Evolutionary conservation across 371 early-diverging fungal genomes (phyloP).

Genomic region (Mortierella sp.): DNA sequence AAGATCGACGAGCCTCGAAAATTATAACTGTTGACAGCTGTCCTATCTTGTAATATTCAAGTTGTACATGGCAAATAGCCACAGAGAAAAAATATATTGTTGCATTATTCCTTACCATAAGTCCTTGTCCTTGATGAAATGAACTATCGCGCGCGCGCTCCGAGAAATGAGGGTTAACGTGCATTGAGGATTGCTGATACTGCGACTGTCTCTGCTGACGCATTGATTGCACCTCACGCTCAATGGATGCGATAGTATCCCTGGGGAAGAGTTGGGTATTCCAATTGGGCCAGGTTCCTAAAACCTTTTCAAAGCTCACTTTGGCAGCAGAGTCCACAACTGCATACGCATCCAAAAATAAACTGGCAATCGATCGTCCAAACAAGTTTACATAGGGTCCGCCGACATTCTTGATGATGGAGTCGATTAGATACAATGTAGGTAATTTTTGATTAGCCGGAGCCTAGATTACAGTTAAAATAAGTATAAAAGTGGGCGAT

Average conservation of each 20-base stretch:
- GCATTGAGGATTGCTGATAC: slow-evolving; percentile 58
- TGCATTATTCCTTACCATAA: slow-evolving; percentile 59
- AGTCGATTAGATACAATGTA: slow-evolving; percentile 91
- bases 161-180: slow-evolving; percentile 74
- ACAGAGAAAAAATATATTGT: not conserved
- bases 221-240: slow-evolving; percentile 62
- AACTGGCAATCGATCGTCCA: slow-evolving; percentile 73
- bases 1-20: not conserved
- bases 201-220: slow-evolving; percentile 38
- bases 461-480: slow-evolving; percentile 66
- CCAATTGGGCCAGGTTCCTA: slow-evolving; percentile 87
- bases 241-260: slow-evolving; percentile 67
- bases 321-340: slow-evolving; percentile 71
- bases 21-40: not conserved
- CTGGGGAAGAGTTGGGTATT: slow-evolving; percentile 72
- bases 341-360: slow-evolving; percentile 82
- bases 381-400: slow-evolving; percentile 79
- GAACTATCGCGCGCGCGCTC: slow-evolving; percentile 33
- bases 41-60: not conserved
- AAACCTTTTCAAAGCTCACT: slow-evolving; percentile 77
- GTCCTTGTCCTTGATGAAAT: slow-evolving; percentile 14
- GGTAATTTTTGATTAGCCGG: slow-evolving; percentile 86
- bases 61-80: not conserved
- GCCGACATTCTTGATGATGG: slow-evolving; percentile 93
- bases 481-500: not conserved